A percentile compares a stretch with the other conserved stretches of the same genome.
Conservation (phyloP, 805 yeast species). For the Torulaspora delbrueckii region DNA sequence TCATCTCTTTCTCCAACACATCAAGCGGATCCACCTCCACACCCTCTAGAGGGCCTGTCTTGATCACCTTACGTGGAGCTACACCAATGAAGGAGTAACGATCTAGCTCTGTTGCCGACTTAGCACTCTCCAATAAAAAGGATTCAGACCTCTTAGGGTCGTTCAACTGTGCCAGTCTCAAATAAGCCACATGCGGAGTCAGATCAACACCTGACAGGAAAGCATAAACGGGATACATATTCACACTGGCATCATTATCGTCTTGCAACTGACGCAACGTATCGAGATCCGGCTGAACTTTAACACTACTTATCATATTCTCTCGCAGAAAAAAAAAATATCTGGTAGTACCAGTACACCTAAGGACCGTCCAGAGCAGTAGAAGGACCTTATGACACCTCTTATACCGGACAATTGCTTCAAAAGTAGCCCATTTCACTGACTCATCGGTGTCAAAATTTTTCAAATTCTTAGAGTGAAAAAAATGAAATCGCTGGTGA, state of each 20-base stretch:
- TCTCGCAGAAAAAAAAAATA: background rate
- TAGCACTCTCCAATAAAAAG: slow-evolving; percentile 83
- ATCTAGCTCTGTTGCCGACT: slow-evolving; percentile 82
- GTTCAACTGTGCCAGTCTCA: slow-evolving; percentile 65
- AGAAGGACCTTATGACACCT: background rate
- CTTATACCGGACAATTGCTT: slow-evolving; percentile 1
- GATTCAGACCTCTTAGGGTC: slow-evolving; percentile 56
- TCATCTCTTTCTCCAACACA: slow-evolving; percentile 69
- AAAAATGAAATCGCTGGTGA: background rate
- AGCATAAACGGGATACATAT: slow-evolving; percentile 76
- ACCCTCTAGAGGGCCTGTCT: slow-evolving; percentile 56
- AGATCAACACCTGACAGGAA: slow-evolving; percentile 69
- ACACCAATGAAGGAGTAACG: slow-evolving; percentile 89
- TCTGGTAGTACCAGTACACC: background rate
- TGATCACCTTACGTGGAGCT: slow-evolving; percentile 74
- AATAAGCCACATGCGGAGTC: slow-evolving; percentile 87
- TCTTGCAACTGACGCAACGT: slow-evolving; percentile 41
- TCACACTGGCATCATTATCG: slow-evolving; percentile 38
- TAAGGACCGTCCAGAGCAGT: background rate
- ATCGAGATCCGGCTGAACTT: slow-evolving; percentile 49
- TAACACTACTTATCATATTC: slow-evolving; percentile 9
- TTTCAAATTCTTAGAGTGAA: background rate
- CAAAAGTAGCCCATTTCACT: background rate
- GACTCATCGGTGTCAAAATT: slow-evolving; percentile 2
- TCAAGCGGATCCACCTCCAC: slow-evolving; percentile 73